Conservation (phyloP, 2,329 filamentous ascomycete genomes). For the Pseudogymnoascus verrucosus region DNA sequence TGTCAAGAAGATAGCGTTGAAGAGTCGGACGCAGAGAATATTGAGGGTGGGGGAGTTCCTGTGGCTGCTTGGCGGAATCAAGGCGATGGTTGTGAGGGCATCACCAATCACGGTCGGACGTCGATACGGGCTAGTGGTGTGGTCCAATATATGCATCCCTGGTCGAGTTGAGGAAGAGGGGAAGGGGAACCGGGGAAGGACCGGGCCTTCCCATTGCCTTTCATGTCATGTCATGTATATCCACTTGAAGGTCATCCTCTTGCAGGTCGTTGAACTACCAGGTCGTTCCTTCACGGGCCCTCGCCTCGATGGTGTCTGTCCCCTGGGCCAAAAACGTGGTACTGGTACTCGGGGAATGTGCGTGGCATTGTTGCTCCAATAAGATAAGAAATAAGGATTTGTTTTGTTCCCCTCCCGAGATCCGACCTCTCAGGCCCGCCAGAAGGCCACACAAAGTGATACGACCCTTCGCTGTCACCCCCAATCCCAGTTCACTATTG, state of each 20-base stretch:
- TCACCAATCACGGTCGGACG: not conserved
- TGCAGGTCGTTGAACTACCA: not conserved
- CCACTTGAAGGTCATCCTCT: not conserved
- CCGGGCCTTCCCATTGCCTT: not conserved
- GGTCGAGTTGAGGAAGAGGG: not conserved
- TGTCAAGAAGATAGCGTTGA: not conserved
- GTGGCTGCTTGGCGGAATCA: not conserved
- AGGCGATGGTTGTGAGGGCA: not conserved
- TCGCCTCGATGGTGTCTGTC: not conserved
- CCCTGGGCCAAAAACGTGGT: not conserved
- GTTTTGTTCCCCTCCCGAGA: not conserved
- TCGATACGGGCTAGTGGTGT: not conserved
- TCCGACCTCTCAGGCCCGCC: not conserved
- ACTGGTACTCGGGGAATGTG: not conserved
- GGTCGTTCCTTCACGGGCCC: not conserved
- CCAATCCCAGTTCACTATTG: not conserved
- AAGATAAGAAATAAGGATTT: not conserved
- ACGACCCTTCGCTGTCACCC: not conserved
- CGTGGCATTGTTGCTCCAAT: not conserved
- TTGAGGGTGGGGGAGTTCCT: not conserved
- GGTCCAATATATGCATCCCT: not conserved
- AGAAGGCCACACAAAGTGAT: not conserved
- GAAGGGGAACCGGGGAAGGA: not conserved
- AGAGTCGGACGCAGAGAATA: not conserved
- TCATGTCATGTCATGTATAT: not conserved